Percentiles rank a stretch among this genome's conserved stretches.
phyloP scores from a whole-genome alignment of 164 flowering plant genomes.

The Annona cherimola region DNA sequence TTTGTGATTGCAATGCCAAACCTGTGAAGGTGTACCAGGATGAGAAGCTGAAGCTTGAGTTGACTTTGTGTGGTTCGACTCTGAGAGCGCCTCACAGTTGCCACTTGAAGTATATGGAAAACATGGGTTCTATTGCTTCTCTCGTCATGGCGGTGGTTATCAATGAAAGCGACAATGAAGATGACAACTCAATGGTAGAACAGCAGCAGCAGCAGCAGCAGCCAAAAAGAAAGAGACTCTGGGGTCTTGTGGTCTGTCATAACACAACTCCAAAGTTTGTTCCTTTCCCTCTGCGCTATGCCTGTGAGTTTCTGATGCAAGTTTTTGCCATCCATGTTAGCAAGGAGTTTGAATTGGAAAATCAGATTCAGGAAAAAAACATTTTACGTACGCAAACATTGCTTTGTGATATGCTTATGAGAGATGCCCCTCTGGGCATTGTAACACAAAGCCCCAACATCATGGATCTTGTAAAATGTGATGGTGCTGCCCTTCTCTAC shows the following conservation, averaged over 20 bases:
- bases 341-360: conserved; percentile 78
- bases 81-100: conserved; percentile 87
- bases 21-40: conserved; percentile 74
- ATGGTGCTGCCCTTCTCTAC: conserved; percentile 84
- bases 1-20: conserved; percentile 73
- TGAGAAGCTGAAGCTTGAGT: conserved; percentile 65
- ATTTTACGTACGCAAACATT: conserved; percentile 86
- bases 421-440: conserved; percentile 90
- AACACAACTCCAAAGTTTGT: conserved; percentile 89
- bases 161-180: conserved; percentile 69
- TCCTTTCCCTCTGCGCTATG: conserved; percentile 92
- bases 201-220: conserved; percentile 35
- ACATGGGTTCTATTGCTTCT: conserved; percentile 86
- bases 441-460: conserved; percentile 79
- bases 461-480: conserved; percentile 92
- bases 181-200: conserved; percentile 26
- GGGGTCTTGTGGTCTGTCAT: conserved; percentile 96
- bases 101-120: conserved; percentile 86
- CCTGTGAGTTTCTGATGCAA: conserved; percentile 93
- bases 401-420: conserved; percentile 88
- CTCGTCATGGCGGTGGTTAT: conserved; percentile 87
- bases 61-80: conserved; percentile 88
- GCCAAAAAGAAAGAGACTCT: conserved; percentile 83
- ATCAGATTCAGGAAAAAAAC: conserved; percentile 78
- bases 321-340: conserved; percentile 91